Evolutionary conservation across 495 filamentous ascomycete species (phyloP).

Genomic region (Tuber aestivum): DNA sequence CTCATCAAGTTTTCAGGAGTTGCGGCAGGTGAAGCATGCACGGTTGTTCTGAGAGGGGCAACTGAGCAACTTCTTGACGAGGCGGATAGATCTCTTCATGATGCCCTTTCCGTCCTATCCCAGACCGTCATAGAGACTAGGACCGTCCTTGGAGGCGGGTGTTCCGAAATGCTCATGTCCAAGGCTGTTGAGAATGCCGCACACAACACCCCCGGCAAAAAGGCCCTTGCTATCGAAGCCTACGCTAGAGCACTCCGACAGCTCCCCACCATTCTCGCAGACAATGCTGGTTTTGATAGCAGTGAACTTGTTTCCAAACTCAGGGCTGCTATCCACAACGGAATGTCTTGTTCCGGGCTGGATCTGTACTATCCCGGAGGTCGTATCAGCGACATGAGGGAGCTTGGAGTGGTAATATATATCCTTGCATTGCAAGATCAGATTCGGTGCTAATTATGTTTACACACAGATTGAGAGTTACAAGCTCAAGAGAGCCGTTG

Average conservation of each 20-base stretch:
- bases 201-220: conserved; percentile 92
- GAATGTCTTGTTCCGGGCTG: conserved; percentile 82
- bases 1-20: conserved; percentile 96
- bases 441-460: conserved; percentile 10
- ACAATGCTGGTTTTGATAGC: conserved; percentile 93
- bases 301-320: conserved; percentile 88
- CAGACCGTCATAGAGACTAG: conserved; percentile 93
- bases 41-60: conserved; percentile 90
- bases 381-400: conserved; percentile 91
- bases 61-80: conserved; percentile 96
- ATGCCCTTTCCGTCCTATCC: conserved; percentile 92
- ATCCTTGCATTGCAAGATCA: background rate
- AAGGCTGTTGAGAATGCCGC: conserved; percentile 94
- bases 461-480: conserved; percentile 71
- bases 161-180: conserved; percentile 97
- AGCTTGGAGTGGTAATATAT: conserved; percentile 65
- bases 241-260: conserved; percentile 86
- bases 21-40: conserved; percentile 89
- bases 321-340: conserved; percentile 87
- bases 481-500: conserved; percentile 95
- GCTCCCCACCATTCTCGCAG: conserved; percentile 90
- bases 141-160: conserved; percentile 90
- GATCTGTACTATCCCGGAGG: conserved; percentile 86
- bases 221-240: conserved; percentile 82
- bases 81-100: conserved; percentile 90